Conservation (phyloP, 2,329 filamentous ascomycete species). For the Erysiphe pulchra region DNA sequence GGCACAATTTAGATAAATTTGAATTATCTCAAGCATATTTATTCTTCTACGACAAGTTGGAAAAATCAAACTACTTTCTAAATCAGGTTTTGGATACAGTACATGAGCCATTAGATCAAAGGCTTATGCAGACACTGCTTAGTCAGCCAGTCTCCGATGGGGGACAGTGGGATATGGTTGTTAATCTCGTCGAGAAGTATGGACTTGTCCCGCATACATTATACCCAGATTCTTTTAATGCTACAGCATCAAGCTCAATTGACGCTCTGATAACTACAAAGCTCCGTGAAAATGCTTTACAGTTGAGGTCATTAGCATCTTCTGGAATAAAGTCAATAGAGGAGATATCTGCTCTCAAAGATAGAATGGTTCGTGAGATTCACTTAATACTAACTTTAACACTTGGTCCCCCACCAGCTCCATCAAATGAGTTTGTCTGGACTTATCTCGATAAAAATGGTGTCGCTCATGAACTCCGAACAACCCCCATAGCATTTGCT, state of each 20-base stretch:
- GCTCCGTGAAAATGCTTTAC: conserved; percentile 61
- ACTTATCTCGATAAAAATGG: conserved; percentile 47
- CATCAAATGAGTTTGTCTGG: conserved; percentile 51
- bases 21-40: conserved; percentile 74
- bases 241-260: conserved; percentile 41
- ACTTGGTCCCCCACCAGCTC: conserved; percentile 51
- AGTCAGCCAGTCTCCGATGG: conserved; percentile 49
- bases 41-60: conserved; percentile 86
- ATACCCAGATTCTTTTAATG: conserved; percentile 65
- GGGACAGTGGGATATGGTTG: conserved; percentile 82
- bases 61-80: conserved; percentile 76
- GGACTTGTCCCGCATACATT: conserved; percentile 61
- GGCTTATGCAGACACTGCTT: conserved; percentile 47
- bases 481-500: conserved; percentile 48
- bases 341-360: conserved; percentile 28
- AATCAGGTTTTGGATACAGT: conserved; percentile 60
- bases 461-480: conserved; percentile 32
- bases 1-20: conserved; percentile 50
- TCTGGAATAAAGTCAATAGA: conserved; percentile 4
- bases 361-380: conserved; percentile 54
- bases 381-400: conserved; percentile 61
- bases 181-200: conserved; percentile 66
- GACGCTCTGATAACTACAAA: conserved; percentile 59
- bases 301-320: conserved; percentile 31
- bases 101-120: conserved; percentile 40